Base-by-base conservation (phyloP, 2,329 filamentous ascomycete genomes). In the Beauveria medogensis region DNA sequence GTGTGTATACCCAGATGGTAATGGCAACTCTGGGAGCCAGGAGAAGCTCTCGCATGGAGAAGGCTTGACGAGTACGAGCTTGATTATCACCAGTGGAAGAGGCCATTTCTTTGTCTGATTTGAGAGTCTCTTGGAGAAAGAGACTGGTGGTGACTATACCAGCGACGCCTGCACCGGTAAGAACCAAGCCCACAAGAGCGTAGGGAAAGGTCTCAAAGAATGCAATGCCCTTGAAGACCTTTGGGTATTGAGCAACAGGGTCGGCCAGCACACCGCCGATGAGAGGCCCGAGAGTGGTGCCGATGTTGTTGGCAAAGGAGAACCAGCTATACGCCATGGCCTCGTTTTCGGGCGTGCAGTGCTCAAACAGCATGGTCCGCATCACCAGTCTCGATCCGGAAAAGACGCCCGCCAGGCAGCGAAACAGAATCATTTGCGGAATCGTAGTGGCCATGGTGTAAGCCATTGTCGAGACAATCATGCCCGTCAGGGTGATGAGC, bases 241-340 rank as follows among this genome's bases (percentile, higher is more conserved):
- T 66, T 0, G 85, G 81, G 67, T 87, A 91, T 69, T 88, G 84
- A 4, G 74, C 67, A 0, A 80, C 85, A 1, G 90, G 90, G 34
- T 89, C 81, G 12, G 88, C 86, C 1, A 94, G 78, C 0, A 77
- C 78, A 55, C 89, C 90, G 41, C 89, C 89, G n/a, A 91, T 68
- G 9, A 90, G 68, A 3, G 89, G 88, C 0, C 90, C 90, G 2
- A 91, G 41, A 61, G 91, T 85, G 48, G 92, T 85, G 3, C 90
- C 90, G 9, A 92, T 28, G 64, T 93, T 92, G 4, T 84, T 84
- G 0, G 82, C 78, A 68, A 93, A 90, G 14, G 88, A 87, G 69
- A 92, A 92, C 77, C 85, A 89, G 67, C 86, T 86, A 68, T 92
- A 94, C 0, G 87, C 85, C 34, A 80, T 76, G 0, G 90, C 89